Percentiles rank a stretch among this genome's conserved stretches.
phyloP scores from a whole-genome alignment of 2,329 filamentous ascomycete genomes.

The Botrytis squamosa region DNA sequence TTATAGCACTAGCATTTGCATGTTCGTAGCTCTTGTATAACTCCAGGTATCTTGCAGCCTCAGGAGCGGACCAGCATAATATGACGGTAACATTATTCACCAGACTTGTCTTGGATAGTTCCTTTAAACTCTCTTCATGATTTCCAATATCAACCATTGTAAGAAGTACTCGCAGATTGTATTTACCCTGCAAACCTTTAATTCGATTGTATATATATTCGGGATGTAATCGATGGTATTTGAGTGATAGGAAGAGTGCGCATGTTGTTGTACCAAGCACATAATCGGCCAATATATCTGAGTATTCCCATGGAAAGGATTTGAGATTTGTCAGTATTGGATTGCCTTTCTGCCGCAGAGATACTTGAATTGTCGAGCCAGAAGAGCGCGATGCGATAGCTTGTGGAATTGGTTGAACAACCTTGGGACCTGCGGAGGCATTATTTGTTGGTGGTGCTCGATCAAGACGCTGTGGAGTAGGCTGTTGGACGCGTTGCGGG shows the following conservation, averaged over 20 bases:
- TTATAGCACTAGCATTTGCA: constrained; percentile 75
- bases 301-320: constrained; percentile 90
- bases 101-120: constrained; percentile 87
- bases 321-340: constrained; percentile 82
- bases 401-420: constrained; percentile 87
- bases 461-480: constrained; percentile 56
- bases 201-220: constrained; percentile 98
- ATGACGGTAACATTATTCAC: constrained; percentile 92
- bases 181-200: constrained; percentile 77
- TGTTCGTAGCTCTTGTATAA: constrained; percentile 94
- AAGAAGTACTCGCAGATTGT: constrained; percentile 80
- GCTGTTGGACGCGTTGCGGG: constrained; percentile 44
- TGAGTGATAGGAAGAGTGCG: constrained; percentile 87
- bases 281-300: constrained; percentile 94
- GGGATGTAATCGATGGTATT: constrained; percentile 95
- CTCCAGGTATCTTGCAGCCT: constrained; percentile 91
- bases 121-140: constrained; percentile 84
- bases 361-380: constrained; percentile 82
- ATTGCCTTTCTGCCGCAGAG: constrained; percentile 90
- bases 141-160: constrained; percentile 94
- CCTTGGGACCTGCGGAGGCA: constrained; percentile 47
- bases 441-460: constrained; percentile 44
- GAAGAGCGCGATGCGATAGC: constrained; percentile 64
- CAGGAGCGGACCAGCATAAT: constrained; percentile 89
- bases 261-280: constrained; percentile 84